These are phyloP conservation scores for Rosa chinensis DNA, from an alignment of 306 rosid genomes.

Conservation along the genomic window DNA sequence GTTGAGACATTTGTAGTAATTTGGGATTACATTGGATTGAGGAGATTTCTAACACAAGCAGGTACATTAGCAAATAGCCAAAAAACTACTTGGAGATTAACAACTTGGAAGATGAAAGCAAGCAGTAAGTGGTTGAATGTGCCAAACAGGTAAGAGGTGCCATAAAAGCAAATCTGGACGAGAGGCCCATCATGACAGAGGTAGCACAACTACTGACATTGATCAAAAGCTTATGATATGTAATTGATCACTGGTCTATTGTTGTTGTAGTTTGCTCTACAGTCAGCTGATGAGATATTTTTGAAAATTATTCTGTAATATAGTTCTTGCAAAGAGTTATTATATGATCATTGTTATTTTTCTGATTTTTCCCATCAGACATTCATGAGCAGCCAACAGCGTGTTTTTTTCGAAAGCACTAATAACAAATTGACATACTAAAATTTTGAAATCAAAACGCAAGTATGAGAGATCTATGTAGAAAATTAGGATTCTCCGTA, in stretches of 20 bases:
- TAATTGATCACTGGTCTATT: not conserved
- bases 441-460: not conserved
- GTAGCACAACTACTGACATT: conserved; percentile 12
- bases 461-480: not conserved
- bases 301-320: no score
- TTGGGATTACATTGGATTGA: not conserved
- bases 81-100: not conserved
- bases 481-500: not conserved
- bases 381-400: not conserved
- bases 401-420: not conserved
- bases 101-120: not conserved
- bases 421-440: not conserved
- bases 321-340: not conserved
- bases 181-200: conserved; percentile 14
- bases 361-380: not conserved
- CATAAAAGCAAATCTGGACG: not conserved
- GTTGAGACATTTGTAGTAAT: no score
- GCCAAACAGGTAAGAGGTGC: conserved; percentile 1
- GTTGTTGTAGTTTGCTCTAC: not conserved
- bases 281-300: no score
- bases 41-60: not conserved
- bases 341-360: no score
- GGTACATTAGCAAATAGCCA: not conserved
- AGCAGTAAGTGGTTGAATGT: conserved; percentile 1
- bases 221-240: not conserved